A percentile compares a stretch with the other conserved stretches of the same genome.
Conservation (phyloP, 805 yeast species). For the Ogataea trehaloabstinens region DNA sequence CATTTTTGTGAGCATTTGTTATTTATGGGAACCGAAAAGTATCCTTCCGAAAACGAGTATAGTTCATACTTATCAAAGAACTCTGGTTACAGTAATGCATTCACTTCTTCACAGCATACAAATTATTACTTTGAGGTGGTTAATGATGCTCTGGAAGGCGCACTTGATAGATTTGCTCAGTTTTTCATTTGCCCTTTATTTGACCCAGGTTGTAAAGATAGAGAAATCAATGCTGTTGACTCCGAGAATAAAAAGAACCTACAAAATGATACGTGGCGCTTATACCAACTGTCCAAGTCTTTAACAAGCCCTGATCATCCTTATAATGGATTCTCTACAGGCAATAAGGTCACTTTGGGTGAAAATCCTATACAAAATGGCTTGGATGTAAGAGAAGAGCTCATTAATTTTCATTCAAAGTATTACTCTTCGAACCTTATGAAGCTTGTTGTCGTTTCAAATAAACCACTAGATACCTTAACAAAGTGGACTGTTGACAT, state of each 20-base stretch:
- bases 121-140: conserved; percentile 88
- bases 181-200: conserved; percentile 88
- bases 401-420: conserved; percentile 67
- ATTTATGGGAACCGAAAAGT: conserved; percentile 77
- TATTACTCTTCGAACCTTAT: conserved; percentile 84
- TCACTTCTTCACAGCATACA: conserved; percentile 84
- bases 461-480: conserved; percentile 71
- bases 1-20: conserved; percentile 74
- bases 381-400: conserved; percentile 74
- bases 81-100: conserved; percentile 89
- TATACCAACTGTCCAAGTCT: conserved; percentile 78
- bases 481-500: conserved; percentile 66
- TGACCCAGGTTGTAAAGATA: conserved; percentile 67
- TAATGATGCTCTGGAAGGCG: conserved; percentile 75
- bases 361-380: conserved; percentile 58
- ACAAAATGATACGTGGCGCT: conserved; percentile 86
- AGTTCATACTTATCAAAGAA: conserved; percentile 74
- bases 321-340: conserved; percentile 84
- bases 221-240: conserved; percentile 93
- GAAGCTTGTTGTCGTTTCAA: conserved; percentile 83
- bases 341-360: conserved; percentile 74
- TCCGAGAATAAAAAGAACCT: conserved; percentile 93
- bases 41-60: conserved; percentile 74
- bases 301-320: conserved; percentile 78
- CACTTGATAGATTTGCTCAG: conserved; percentile 89